A percentile compares a stretch with the other conserved stretches of the same genome.
Evolutionary conservation across 2,329 filamentous ascomycete species (phyloP).

Genomic region (Penicillium sp.): DNA sequence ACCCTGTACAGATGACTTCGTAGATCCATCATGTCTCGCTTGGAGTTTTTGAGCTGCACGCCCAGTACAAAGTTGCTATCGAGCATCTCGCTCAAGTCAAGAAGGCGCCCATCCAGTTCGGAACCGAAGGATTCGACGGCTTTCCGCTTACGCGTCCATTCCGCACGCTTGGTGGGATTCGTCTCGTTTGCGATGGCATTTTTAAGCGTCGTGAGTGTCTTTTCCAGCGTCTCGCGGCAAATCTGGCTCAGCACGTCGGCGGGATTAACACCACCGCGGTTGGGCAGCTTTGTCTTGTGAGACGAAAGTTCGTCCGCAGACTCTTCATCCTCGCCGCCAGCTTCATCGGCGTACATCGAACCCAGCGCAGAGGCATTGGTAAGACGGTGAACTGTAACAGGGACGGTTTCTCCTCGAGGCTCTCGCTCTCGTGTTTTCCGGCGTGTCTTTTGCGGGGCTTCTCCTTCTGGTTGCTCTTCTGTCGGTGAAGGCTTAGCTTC

Average conservation of each 20-base stretch:
- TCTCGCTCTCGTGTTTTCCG: slow-evolving; percentile 26
- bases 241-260: slow-evolving; percentile 51
- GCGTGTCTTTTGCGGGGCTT: slow-evolving; percentile 8
- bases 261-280: slow-evolving; percentile 45
- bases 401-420: slow-evolving; percentile 37
- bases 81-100: slow-evolving; percentile 51
- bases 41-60: slow-evolving; percentile 43
- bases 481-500: neutral
- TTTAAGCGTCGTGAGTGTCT: slow-evolving; percentile 42
- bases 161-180: slow-evolving; percentile 37
- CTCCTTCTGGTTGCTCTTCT: neutral
- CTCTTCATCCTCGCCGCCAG: slow-evolving; percentile 26
- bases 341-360: slow-evolving; percentile 19
- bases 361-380: slow-evolving; percentile 33
- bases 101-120: slow-evolving; percentile 47
- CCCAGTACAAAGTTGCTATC: slow-evolving; percentile 48
- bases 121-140: slow-evolving; percentile 47
- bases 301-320: slow-evolving; percentile 31
- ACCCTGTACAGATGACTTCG: slow-evolving; percentile 47
- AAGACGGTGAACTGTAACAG: slow-evolving; percentile 42
- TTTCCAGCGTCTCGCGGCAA: slow-evolving; percentile 48
- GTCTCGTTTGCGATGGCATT: slow-evolving; percentile 40
- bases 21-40: slow-evolving; percentile 44
- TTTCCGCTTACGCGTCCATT: slow-evolving; percentile 45
- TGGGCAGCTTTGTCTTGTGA: slow-evolving; percentile 37